phyloP scores from a whole-genome alignment of 2,329 filamentous ascomycete species.

The Ceratocystis variospora region DNA sequence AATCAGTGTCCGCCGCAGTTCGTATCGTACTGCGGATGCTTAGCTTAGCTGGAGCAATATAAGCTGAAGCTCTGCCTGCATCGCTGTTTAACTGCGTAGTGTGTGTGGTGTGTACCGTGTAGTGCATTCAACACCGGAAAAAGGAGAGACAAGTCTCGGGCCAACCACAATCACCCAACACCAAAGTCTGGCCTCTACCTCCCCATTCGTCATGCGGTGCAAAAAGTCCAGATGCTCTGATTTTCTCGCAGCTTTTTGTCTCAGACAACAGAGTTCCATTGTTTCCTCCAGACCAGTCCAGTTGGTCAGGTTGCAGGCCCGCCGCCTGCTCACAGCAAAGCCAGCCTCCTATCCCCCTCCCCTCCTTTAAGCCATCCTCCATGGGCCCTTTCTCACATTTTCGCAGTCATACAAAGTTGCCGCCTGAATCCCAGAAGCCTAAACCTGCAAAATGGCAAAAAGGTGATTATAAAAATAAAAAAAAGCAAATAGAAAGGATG shows the following conservation, averaged over 20 bases:
- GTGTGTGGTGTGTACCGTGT: not conserved
- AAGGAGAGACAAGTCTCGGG: constrained; percentile 5
- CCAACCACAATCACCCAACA: constrained; percentile 1
- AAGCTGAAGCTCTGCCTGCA: not conserved
- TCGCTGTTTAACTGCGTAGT: not conserved
- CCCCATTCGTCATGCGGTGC: not conserved
- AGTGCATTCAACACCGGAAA: not conserved
- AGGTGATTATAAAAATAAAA: not conserved
- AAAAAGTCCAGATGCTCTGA: not conserved
- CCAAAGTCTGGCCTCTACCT: not conserved
- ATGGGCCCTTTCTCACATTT: not conserved
- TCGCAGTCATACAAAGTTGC: not conserved
- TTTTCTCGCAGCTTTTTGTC: not conserved
- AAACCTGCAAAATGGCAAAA: not conserved
- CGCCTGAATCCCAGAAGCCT: not conserved
- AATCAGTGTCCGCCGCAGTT: not conserved
- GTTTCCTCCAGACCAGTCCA: not conserved
- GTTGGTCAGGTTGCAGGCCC: not conserved
- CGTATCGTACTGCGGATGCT: not conserved
- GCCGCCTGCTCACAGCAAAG: not conserved
- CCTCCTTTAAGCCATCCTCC: not conserved
- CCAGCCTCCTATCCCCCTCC: not conserved
- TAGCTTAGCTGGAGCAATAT: not conserved
- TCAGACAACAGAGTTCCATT: not conserved
- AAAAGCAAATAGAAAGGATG: not conserved